A percentile compares a stretch with the other conserved stretches of the same genome.
phyloP scores from a whole-genome alignment of 2,329 filamentous ascomycete species.

The Cladophialophora carrionii region DNA sequence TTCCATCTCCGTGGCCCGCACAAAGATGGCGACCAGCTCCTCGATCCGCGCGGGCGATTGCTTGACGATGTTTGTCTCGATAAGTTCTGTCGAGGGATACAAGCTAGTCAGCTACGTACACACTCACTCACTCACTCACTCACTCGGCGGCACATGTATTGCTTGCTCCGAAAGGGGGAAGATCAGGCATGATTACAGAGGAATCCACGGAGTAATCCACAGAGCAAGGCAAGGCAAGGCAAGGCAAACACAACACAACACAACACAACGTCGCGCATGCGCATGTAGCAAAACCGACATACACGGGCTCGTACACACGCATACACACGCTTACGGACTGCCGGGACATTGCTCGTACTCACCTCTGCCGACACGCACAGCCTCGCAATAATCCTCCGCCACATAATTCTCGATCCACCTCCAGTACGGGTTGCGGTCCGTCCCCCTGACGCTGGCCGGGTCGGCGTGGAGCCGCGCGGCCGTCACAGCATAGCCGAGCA shows the following conservation, averaged over 20 bases:
- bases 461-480: slow-evolving; percentile 71
- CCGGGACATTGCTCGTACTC: not conserved
- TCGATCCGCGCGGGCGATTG: slow-evolving; percentile 77
- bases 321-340: not conserved
- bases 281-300: too few relatives aligned
- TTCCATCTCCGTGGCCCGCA: slow-evolving; percentile 81
- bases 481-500: slow-evolving; percentile 85
- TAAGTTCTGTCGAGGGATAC: slow-evolving; percentile 57
- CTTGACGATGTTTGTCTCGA: slow-evolving; percentile 73
- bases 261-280: too few relatives aligned
- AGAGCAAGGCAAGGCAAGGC: not conserved
- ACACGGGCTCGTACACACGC: too few relatives aligned
- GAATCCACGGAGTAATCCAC: too few relatives aligned
- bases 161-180: not conserved
- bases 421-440: slow-evolving; percentile 75
- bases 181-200: too few relatives aligned
- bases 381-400: slow-evolving; percentile 74
- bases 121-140: not conserved
- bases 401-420: slow-evolving; percentile 90
- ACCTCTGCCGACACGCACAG: slow-evolving; percentile 64
- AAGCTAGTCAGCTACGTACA: not conserved
- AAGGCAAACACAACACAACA: not conserved
- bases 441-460: slow-evolving; percentile 56
- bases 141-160: not conserved
- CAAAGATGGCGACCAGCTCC: slow-evolving; percentile 80